Percentiles rank a stretch among this genome's conserved stretches.
Evolutionary conservation across 768 basidiomycete genomes (phyloP).

Genomic region (Rhizopogon vulgaris): DNA sequence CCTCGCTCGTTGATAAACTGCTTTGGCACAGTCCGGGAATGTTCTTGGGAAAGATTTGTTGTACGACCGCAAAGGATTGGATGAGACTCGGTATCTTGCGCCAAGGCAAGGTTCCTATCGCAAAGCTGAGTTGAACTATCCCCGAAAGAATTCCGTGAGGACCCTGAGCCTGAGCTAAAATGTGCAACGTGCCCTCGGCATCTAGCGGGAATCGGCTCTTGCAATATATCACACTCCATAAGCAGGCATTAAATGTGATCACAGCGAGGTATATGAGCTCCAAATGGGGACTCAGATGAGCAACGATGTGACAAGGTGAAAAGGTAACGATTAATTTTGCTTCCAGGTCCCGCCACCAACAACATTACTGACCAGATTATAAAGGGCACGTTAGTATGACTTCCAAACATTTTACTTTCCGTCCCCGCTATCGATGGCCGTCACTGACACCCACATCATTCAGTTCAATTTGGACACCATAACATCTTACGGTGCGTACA

Average conservation of each 20-base stretch:
- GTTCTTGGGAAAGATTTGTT: background rate
- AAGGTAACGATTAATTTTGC: constrained; percentile 8
- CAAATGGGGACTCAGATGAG: constrained; percentile 10
- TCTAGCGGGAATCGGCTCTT: constrained; percentile 10
- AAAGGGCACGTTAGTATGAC: constrained; percentile 13
- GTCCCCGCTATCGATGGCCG: constrained; percentile 9
- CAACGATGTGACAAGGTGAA: constrained; percentile 18
- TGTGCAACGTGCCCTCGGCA: constrained; percentile 19
- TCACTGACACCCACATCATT: constrained; percentile 2
- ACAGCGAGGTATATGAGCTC: constrained; percentile 14
- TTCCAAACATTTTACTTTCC: background rate
- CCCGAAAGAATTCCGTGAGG: background rate
- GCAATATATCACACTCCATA: constrained; percentile 9
- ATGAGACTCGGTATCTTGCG: background rate
- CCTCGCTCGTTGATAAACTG: too few relatives aligned
- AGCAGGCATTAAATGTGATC: constrained; percentile 19
- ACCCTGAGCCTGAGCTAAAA: constrained; percentile 1
- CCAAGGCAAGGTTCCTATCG: too few relatives aligned
- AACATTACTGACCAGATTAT: constrained; percentile 12
- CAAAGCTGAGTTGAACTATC: background rate
- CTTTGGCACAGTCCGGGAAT: too few relatives aligned
- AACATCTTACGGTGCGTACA: constrained; percentile 1
- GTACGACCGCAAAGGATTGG: background rate
- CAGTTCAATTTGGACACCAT: constrained; percentile 5
- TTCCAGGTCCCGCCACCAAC: constrained; percentile 7